These are phyloP conservation scores for Malbranchea zuffiana DNA, from an alignment of 2,329 filamentous ascomycete species.

Conservation along the genomic window DNA sequence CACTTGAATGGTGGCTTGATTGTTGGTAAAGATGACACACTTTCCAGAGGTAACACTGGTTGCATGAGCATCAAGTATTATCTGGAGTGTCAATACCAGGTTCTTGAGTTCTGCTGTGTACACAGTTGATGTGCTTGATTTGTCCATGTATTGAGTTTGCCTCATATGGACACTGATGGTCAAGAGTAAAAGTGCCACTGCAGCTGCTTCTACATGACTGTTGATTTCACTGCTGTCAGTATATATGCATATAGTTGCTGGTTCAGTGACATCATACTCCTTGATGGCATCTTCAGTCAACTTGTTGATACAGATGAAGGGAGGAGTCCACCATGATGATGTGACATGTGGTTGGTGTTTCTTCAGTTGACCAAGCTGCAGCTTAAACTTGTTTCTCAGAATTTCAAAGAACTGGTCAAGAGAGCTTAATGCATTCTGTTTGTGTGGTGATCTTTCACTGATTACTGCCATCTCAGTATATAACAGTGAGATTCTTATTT, in stretches of 20 bases:
- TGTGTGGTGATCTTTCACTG: slow-evolving; percentile 3
- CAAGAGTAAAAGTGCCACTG: slow-evolving; percentile 15
- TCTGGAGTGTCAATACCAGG: slow-evolving; percentile 20
- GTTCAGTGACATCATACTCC: slow-evolving; percentile 9
- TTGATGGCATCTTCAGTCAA: slow-evolving; percentile 11
- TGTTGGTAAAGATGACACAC: slow-evolving; percentile 7
- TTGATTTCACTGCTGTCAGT: slow-evolving; percentile 20
- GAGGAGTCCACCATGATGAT: not conserved
- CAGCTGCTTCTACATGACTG: slow-evolving; percentile 20
- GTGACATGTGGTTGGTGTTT: not conserved
- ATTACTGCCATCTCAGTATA: slow-evolving; percentile 8
- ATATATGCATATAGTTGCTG: slow-evolving; percentile 13
- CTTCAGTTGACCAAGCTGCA: not conserved
- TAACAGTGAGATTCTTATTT: slow-evolving; percentile 15
- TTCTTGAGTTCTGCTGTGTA: slow-evolving; percentile 23
- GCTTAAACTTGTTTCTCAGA: not conserved
- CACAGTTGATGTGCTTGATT: slow-evolving; percentile 19
- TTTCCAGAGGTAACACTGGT: not conserved
- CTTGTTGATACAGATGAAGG: not conserved
- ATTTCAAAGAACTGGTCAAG: not conserved
- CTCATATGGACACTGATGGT: slow-evolving; percentile 3
- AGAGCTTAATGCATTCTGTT: too few relatives aligned
- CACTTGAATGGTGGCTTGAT: slow-evolving; percentile 5
- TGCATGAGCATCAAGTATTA: slow-evolving; percentile 8
- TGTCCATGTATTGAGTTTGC: slow-evolving; percentile 18